Evolutionary conservation across 1,284 basidiomycete species (phyloP), one percentile per base, ranked within the genome.

Genomic region (Pyrrhoderma lamaoense): DNA sequence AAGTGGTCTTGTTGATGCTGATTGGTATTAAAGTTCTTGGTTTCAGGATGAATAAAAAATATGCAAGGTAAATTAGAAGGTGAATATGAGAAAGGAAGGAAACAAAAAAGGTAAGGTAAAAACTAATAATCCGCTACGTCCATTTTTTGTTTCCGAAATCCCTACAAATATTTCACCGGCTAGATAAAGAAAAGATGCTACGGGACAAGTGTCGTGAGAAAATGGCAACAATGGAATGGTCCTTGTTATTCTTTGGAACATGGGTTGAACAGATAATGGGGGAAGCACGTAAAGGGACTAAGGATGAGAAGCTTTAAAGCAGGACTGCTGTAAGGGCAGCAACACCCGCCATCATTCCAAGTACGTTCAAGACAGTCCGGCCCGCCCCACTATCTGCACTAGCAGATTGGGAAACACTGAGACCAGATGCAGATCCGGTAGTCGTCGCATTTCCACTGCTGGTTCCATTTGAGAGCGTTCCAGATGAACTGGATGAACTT

Each of bases 401-500:
- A 34, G 45, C 21, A 38, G 37, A 38, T 1, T 13, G n/a, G 35
- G 49, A 21, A 8, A n/a, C 22, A 8, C 3, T 18, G 21, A 43
- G 42, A 22, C 49, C 36, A 7, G 45, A 25, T 16, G 11, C 19
- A 22, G 44, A 47, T 5, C 35, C 51, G 13, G 19, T 52, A 27
- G 36, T 18, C 3, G 22, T 40, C 2, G 43, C 11, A 9, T 25
- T 37, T 36, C 25, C 22, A 22, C 35, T 16, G 18, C 36, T 22
- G 4, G 44, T 40, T 34, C 42, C 18, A 31, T 37, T 46, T 36
- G 57, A 53, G 31, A 27, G 36, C 35, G 57, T 50, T n/a, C 50
- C 49, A 8, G 16, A 40, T 8, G 45, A 18, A 18, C 49, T 43
- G 18, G 39, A 42, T 2, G 39, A 22, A n/a, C 35, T 27, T 44